Evolutionary conservation across 2,329 filamentous ascomycete genomes (phyloP), one percentile per base, ranked within the genome.

Genomic region (Colletotrichum neosansevieriae): DNA sequence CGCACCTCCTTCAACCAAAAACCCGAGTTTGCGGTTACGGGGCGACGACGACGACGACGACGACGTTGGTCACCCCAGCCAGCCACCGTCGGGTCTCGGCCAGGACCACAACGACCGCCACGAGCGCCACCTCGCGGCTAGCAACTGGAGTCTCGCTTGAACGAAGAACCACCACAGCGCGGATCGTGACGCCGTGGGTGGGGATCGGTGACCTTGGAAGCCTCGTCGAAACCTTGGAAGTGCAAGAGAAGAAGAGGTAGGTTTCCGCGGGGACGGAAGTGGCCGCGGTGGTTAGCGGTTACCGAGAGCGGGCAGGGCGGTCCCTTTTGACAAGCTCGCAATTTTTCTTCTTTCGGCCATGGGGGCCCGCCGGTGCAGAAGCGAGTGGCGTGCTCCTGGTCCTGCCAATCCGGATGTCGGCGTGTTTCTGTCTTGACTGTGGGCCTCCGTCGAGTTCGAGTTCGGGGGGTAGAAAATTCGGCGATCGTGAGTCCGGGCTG

Each of bases 101-200:
- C 29, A n/a, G n/a, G n/a, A n/a, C n/a, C n/a, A n/a, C n/a, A n/a
- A n/a, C 32, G 51, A 19, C 32, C 34, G 15, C 34, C 34, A 17
- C 17, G 13, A n/a, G 13, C 34, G 51, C 17, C 34, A 54, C 17
- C 36, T 44, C 19, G 29, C 32, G 44, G 29, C 57, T 29, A 21
- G 44, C 17, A 40, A 29, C 57, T 36, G 57, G 13, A 59, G 17
- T 59, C 57, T 19, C 21, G 44, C 12, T 49, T 49, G 44, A 12
- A n/a, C 15, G 24, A 13, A 17, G 36, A 17, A 34, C 29, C 44
- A 38, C 36, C 36, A 38, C 32, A 24, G n/a, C 34, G 45, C 45
- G 34, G 58, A 60, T 60, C 58, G 58, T 60, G 58, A 60, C 58
- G 36, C 40, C n/a, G 56, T 11, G n/a, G 40, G 56, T 58, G 56